A percentile compares a stretch with the other conserved stretches of the same genome.
phyloP scores from a whole-genome alignment of 208 protist species.

The Angomonas deanei region DNA sequence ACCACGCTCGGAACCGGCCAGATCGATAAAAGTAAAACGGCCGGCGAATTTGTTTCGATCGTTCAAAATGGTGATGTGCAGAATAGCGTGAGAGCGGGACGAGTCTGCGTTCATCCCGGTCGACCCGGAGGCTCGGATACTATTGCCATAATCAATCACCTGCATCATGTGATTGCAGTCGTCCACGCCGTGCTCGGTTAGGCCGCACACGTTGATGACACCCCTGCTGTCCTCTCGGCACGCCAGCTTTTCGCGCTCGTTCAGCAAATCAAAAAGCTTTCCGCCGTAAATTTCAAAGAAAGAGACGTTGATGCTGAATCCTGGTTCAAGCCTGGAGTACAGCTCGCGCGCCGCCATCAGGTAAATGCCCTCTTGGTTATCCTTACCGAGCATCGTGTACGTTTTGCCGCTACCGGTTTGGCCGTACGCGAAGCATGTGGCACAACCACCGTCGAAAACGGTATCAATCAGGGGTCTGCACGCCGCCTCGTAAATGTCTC shows the following conservation, averaged over 20 bases:
- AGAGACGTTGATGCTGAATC: slow-evolving; percentile 55
- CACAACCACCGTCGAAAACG: slow-evolving; percentile 86
- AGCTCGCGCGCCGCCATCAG: slow-evolving; percentile 70
- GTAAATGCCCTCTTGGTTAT: slow-evolving; percentile 81
- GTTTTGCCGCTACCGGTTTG: slow-evolving; percentile 93
- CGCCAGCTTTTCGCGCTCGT: slow-evolving; percentile 66
- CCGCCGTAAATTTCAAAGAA: slow-evolving; percentile 90
- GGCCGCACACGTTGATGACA: slow-evolving; percentile 71
- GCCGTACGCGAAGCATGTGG: slow-evolving; percentile 92
- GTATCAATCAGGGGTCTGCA: slow-evolving; percentile 89
- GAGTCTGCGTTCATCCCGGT: slow-evolving; percentile 95
- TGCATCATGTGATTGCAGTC: slow-evolving; percentile 59
- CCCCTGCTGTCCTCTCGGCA: slow-evolving; percentile 93
- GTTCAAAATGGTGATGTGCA: slow-evolving; percentile 73
- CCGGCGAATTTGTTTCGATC: slow-evolving; percentile 92
- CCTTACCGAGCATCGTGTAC: slow-evolving; percentile 89
- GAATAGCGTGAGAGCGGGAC: slow-evolving; percentile 95
- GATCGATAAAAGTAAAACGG: slow-evolving; percentile 86
- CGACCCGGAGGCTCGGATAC: slow-evolving; percentile 74
- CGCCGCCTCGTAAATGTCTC: slow-evolving; percentile 86
- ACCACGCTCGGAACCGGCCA: slow-evolving; percentile 91
- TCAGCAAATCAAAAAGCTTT: slow-evolving; percentile 78
- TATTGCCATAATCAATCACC: slow-evolving; percentile 88
- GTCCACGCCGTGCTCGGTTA: slow-evolving; percentile 69
- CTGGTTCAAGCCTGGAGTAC: slow-evolving; percentile 61